Percentiles rank a stretch among this genome's conserved stretches.
Conservation (phyloP, 2,329 filamentous ascomycete species). For the Arthrobotrys musiformis region DNA sequence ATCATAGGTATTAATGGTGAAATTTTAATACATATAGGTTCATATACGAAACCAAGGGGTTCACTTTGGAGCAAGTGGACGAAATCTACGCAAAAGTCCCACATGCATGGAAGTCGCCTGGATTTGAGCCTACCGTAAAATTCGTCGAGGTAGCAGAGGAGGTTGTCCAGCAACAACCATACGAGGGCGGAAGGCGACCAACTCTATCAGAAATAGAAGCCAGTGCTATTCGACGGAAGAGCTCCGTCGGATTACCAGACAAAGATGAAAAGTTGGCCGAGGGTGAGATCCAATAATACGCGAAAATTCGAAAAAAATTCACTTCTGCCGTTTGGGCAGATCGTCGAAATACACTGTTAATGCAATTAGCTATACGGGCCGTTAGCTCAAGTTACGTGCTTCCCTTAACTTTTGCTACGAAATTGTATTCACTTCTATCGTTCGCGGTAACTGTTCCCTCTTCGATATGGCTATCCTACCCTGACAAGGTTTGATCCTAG, state of each 20-base stretch:
- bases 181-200: conserved; percentile 9
- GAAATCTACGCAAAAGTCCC: conserved; percentile 68
- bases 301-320: too few relatives aligned
- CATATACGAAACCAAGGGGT: conserved; percentile 88
- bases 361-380: too few relatives aligned
- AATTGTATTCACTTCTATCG: too few relatives aligned
- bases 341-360: neutral
- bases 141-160: conserved; percentile 40
- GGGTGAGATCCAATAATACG: neutral
- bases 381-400: too few relatives aligned
- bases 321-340: neutral
- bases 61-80: conserved; percentile 84
- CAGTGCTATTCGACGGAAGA: neutral
- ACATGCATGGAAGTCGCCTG: conserved; percentile 36
- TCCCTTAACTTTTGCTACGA: too few relatives aligned
- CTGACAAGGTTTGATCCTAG: too few relatives aligned
- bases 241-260: conserved; percentile 9
- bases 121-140: conserved; percentile 29
- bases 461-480: too few relatives aligned
- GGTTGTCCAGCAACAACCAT: conserved; percentile 17
- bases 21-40: conserved; percentile 65
- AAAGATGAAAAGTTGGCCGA: neutral
- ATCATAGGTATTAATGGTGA: neutral
- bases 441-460: too few relatives aligned
- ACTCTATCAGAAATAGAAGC: conserved; percentile 40